Conservation (phyloP, 1,284 basidiomycete species). For the Tilletia setariae region DNA sequence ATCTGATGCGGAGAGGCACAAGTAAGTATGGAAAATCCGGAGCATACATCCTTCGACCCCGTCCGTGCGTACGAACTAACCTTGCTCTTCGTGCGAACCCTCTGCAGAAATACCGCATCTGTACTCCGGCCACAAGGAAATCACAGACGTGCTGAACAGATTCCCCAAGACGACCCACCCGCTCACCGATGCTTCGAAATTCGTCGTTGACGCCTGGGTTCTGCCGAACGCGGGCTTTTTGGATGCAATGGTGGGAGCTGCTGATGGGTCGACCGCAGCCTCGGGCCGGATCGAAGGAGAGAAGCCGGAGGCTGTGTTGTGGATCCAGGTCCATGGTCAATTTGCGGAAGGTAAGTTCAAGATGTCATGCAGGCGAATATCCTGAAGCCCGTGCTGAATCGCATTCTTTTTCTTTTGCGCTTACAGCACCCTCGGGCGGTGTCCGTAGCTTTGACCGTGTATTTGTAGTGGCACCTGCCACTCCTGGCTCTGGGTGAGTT, state of each 20-base stretch:
- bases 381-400: constrained; percentile 19
- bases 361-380: background rate
- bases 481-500: constrained; percentile 75
- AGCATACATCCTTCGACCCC: too few relatives aligned
- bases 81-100: too few relatives aligned
- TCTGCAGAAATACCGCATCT: constrained; percentile 22
- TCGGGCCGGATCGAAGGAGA: constrained; percentile 17
- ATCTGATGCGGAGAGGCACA: constrained; percentile 39
- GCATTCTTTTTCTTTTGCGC: constrained; percentile 53
- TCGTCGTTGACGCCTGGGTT: constrained; percentile 80
- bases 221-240: constrained; percentile 57
- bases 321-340: constrained; percentile 84
- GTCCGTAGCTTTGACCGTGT: constrained; percentile 89
- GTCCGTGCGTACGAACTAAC: too few relatives aligned
- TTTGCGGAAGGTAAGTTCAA: constrained; percentile 74
- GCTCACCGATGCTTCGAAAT: constrained; percentile 64
- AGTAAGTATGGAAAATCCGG: constrained; percentile 11
- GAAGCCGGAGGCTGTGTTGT: constrained; percentile 62
- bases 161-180: constrained; percentile 79
- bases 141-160: constrained; percentile 64
- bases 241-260: constrained; percentile 20
- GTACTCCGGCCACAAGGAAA: constrained; percentile 69
- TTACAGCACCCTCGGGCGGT: constrained; percentile 59
- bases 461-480: constrained; percentile 78
- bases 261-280: background rate